Conservation (phyloP, 2,329 filamentous ascomycete genomes). For the Paecilomyces niveus region DNA sequence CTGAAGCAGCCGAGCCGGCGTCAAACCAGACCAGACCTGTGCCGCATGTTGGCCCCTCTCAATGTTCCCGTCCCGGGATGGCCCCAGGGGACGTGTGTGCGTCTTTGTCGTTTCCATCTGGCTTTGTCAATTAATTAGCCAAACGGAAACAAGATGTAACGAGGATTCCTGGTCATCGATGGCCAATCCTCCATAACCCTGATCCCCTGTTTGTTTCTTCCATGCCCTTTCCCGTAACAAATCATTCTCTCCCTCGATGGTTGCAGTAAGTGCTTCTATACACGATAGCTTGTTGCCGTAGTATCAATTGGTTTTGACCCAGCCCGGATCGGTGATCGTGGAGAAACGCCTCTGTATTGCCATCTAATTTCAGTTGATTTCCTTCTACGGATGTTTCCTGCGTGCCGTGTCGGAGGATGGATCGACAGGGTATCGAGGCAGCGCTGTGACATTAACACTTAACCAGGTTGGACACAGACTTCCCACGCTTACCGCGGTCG, state of each 20-base stretch:
- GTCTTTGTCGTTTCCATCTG: neutral
- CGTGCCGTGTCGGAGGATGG: neutral
- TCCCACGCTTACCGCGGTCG: neutral
- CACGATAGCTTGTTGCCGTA: neutral
- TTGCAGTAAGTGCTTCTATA: neutral
- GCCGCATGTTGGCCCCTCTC: neutral
- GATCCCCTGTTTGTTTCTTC: neutral
- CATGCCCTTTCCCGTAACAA: neutral
- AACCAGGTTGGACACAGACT: neutral
- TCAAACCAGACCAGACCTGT: neutral
- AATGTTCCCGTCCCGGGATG: neutral
- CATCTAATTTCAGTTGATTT: neutral
- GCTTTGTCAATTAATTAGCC: neutral
- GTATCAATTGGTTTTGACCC: neutral
- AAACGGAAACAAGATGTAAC: neutral
- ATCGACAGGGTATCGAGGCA: neutral
- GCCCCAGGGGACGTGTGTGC: neutral
- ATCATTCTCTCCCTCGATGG: neutral
- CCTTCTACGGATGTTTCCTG: neutral
- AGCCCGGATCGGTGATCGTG: neutral
- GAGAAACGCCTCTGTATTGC: neutral
- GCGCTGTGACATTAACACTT: neutral
- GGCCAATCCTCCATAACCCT: neutral
- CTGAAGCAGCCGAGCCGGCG: neutral
- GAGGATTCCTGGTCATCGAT: neutral